Conservation (phyloP, 169 alveolate species). For the Cryptosporidium ubiquitum region DNA sequence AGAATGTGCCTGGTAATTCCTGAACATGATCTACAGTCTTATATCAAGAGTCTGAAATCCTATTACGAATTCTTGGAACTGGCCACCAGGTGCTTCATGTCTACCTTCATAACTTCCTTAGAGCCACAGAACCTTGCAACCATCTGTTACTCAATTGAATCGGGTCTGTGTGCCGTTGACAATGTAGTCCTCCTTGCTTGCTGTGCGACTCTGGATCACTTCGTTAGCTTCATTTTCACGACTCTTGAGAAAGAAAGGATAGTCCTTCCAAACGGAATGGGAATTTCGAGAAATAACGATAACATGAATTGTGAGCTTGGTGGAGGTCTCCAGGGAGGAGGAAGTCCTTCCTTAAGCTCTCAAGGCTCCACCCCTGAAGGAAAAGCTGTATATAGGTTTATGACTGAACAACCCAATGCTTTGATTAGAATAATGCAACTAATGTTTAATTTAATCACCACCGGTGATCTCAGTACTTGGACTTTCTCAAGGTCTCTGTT, state of each 20-base stretch:
- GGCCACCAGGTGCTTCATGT: constrained; percentile 87
- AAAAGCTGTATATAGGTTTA: constrained; percentile 82
- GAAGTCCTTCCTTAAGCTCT: neutral
- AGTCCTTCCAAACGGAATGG: constrained; percentile 52
- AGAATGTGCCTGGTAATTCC: constrained; percentile 90
- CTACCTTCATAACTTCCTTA: constrained; percentile 75
- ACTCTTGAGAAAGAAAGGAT: constrained; percentile 44
- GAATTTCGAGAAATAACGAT: constrained; percentile 1
- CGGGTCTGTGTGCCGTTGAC: constrained; percentile 73
- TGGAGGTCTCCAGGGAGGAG: neutral
- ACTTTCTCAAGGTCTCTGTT: constrained; percentile 90
- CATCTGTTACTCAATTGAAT: constrained; percentile 58
- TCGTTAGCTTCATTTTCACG: constrained; percentile 45
- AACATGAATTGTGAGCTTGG: constrained; percentile 22
- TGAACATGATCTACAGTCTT: constrained; percentile 85
- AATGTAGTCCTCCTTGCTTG: constrained; percentile 71
- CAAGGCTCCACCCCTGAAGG: constrained; percentile 67
- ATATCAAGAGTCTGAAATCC: constrained; percentile 86
- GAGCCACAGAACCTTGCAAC: constrained; percentile 72
- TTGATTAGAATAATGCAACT: constrained; percentile 83
- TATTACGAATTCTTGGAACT: constrained; percentile 88
- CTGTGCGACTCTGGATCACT: constrained; percentile 69
- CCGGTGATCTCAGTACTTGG: constrained; percentile 86
- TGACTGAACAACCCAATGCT: constrained; percentile 84
- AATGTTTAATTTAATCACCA: constrained; percentile 85